These are phyloP conservation scores for Flaveria linearis DNA, from an alignment of 129 eudicot species.

Conservation along the genomic window DNA sequence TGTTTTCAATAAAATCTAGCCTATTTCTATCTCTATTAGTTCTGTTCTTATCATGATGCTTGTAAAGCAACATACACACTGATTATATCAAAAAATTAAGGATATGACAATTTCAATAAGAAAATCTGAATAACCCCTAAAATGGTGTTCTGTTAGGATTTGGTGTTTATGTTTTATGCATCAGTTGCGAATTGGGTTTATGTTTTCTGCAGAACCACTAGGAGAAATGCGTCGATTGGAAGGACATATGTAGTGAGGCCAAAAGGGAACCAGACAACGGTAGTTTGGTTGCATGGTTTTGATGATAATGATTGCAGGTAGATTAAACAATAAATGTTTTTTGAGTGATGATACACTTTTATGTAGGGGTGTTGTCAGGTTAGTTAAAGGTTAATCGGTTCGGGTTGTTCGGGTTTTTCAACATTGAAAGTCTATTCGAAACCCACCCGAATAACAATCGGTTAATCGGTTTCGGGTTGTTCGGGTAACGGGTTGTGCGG, in stretches of 20 bases:
- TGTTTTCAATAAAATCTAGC: too few species aligned
- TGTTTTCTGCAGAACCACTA: conserved; percentile 40
- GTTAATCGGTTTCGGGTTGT: too few species aligned
- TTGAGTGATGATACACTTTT: conserved; percentile 4
- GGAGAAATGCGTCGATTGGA: conserved; percentile 80
- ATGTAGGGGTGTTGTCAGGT: neutral
- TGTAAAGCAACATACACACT: neutral
- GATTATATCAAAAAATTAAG: neutral
- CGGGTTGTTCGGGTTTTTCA: too few species aligned
- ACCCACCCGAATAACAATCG: too few species aligned
- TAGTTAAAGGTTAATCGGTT: too few species aligned
- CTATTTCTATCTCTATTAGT: too few species aligned
- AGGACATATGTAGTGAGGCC: conserved; percentile 98
- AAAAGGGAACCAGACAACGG: conserved; percentile 88
- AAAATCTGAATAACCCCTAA: neutral
- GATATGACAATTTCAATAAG: neutral
- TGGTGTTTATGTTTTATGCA: neutral
- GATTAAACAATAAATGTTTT: conserved; percentile 13
- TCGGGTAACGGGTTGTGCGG: too few species aligned
- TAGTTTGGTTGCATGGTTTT: conserved; percentile 99
- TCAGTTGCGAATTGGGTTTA: neutral
- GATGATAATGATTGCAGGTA: conserved; percentile 98
- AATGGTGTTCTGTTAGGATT: neutral
- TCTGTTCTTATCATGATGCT: too few species aligned
- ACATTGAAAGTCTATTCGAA: too few species aligned